Base-by-base conservation (phyloP, 2,329 filamentous ascomycete genomes). In the Cladophialophora immunda region DNA sequence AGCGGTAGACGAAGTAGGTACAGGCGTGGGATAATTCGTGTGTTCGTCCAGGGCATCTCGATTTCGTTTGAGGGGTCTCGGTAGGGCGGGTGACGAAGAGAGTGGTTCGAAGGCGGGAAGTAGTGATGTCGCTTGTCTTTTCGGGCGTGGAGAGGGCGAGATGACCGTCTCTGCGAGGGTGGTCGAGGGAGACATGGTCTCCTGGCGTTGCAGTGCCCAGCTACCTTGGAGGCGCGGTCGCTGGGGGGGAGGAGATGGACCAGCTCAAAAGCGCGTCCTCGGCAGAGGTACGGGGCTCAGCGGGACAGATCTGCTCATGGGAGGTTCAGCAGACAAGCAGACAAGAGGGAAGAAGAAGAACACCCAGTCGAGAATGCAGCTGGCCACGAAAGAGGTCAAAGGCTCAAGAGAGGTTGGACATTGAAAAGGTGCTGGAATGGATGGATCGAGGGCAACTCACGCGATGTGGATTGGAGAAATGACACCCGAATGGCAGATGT, bases 1-100 rank as follows among this genome's bases (percentile, higher is more conserved):
- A 75, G 92, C 92, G 54, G 94, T 97, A 72, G 93, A 97, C 3
- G 95, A 98, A 4, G 94, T 97, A 22, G 94, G 94, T 68, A 97
- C 87, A 1, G 95, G 95, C 2, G 95, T 98, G 50, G 95, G 95
- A 81, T 98, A 98, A 76, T 90, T 93, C 72, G 78, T 78, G 63
- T 76, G 71, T 62, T 79, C 75, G 34, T 77, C 76, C 66, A 78
- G 75, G 50, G 78, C 77, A 72, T 81, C 81, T 74, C 80, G 79
- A 74, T 79, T 78, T 68, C 81, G 80, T 75, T 83, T 83, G 58
- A 78, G 75, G 3, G 81, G 80, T 64, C 82, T 79, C 74, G 82
- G 82, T 65, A 83, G 76, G 67, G 78, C 78, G 59, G 82, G 82
- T 41, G 82, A 83, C 41, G 82, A 83, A 65, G 78, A 81, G 70